Evolutionary conservation across 2,329 filamentous ascomycete species (phyloP), one percentile per base, ranked within the genome.

Genomic region (Penicillium sp.): DNA sequence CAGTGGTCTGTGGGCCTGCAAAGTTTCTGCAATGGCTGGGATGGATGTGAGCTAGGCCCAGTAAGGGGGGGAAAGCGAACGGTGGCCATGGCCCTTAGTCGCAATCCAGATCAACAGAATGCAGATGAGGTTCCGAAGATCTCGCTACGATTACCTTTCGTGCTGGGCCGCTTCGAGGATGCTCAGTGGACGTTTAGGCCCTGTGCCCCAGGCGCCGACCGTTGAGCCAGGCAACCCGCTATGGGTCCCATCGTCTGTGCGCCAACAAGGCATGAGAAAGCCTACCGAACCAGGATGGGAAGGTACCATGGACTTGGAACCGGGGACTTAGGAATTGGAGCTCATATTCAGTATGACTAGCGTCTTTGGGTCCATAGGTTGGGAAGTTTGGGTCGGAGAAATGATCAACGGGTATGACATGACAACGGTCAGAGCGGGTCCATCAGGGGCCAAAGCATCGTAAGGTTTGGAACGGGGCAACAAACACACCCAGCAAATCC

Each of bases 181-280:
- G 45, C 29, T 47, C 44, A 48, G 54, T 43, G 40, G 37, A 54
- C 48, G 55, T 48, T 60, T 49, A 43, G 57, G 47, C 54, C 57
- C 33, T 54, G 40, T 40, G 37, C 18, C 37, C 37, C 18, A 40
- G 37, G 18, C 29, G 37, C 37, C 37, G 60, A 60, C 62, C 62
- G 62, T 64, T 64, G 49, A 49, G 42, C 62, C 52, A 58, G 57
- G 56, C 29, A 54, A 60, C 54, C 53, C 53, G 53, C 52, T 56
- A 56, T 59, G 60, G 58, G 49, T 51, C 58, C 35, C 25, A 33
- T 18, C n/a, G 60, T 63, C 60, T 61, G 53, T 63, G 62, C 62
- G 45, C 42, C 44, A 47, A 20, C 45, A 33, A 25, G 40, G 14
- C 31, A 35, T 40, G 14, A n/a, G 45, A 41, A 37, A 37, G 49